Evolutionary conservation across 352 stramenopile species (phyloP), one percentile per base, ranked within the genome.

Genomic region (Pythium grandisporangium): DNA sequence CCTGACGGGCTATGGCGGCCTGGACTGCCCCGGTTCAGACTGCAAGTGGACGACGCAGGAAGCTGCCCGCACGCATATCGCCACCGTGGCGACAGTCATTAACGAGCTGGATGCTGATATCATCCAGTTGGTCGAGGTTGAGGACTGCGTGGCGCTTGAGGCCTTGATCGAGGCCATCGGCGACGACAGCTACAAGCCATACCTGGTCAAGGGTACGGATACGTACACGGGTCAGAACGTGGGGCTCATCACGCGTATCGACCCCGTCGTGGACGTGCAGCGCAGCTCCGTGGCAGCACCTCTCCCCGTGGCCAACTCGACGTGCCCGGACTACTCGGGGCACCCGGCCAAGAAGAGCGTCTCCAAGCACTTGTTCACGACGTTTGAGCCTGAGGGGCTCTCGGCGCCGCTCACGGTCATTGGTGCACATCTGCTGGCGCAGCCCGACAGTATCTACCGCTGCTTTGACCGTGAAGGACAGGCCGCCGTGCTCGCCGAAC

Each of bases 341-440:
- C 27, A 36, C 30, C 16, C 19, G 16, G 32, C 12, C 13, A 43
- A 14, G 14, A 59, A 49, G 52, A 48, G 42, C 29, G 47, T 66
- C 17, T 60, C 52, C 29, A 66, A 66, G 53, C 41, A 66, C 37
- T 63, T 63, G 19, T 53, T 58, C 37, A 53, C 57, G 38, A 52
- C 46, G 34, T 53, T 66, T 36, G 29, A 63, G 4, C n/a, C 59
- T n/a, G 22, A 13, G 10, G 50, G 55, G 11, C 50, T 53, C 30
- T 20, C 49, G 8, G 63, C 63, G 43, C 45, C 51, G 20, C 42
- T 66, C 23, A 60, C 53, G n/a, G 26, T 66, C 20, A 46, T 66
- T 17, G 49, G 53, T 14, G 39, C 77, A 33, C 77, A 77, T 26
- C 58, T 91, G 22, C 37, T 91, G 32, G 57, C 57, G 5, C 12